Evolutionary conservation across 805 yeast species (phyloP), one percentile per base, ranked within the genome.

Genomic region (Metschnikowia colocasiae): DNA sequence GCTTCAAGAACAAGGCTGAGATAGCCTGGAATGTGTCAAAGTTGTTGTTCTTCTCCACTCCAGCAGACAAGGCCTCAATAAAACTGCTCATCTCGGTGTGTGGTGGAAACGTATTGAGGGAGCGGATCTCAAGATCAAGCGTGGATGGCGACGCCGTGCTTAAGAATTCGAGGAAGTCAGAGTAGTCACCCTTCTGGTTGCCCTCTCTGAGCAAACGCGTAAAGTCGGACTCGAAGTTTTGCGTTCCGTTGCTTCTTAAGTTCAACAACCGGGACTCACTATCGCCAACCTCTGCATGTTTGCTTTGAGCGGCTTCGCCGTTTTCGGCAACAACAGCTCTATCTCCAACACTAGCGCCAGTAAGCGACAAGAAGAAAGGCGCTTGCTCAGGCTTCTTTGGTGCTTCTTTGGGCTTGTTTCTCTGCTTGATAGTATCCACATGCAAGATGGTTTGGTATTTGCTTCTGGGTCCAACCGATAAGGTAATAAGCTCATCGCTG

Each of bases 341-440:
- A 59, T 84, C 88, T 48, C 90, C 91, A 45, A 83, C 85, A n/a
- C 73, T 73, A 44, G 76, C 80, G 26, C 89, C 88, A 4, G 79
- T 61, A 18, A 85, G 69, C 39, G 81, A 78, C 49, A 94, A 71
- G 73, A 95, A 95, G 65, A 95, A 94, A 13, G 84, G 83, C 0
- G 87, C 81, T 51, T 81, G 77, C 54, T 85, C 86, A 1, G 96
- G 88, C 54, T 83, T 87, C 71, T 87, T 87, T 29, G 94, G 87
- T 1, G 92, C 85, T 62, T 89, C 97, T 43, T 73, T 82, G 19
- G 99, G 97, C 66, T 88, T 92, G 62, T 89, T 90, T 59, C 99
- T 80, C 62, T 78, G 80, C 59, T 82, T 88, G 56, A 94, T 92
- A 6, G 82, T 78, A 57, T 94, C 98, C 55, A 94, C 68, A 62